These are phyloP conservation scores for Moelleriella libera DNA, from an alignment of 2,329 filamentous ascomycete genomes.

Conservation along the genomic window DNA sequence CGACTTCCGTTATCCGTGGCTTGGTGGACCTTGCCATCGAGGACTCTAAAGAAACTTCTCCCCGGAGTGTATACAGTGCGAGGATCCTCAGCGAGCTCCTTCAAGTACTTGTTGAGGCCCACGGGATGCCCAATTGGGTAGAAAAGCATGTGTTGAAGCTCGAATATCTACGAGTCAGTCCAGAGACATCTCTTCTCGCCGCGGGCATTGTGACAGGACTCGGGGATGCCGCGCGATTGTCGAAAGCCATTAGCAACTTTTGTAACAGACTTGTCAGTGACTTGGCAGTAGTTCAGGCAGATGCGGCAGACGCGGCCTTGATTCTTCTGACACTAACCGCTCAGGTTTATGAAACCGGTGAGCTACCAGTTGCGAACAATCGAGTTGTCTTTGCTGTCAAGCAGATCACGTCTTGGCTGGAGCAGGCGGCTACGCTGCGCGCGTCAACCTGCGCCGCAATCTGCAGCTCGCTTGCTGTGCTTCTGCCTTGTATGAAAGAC, in stretches of 20 bases:
- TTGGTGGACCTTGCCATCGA: slow-evolving; percentile 30
- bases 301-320: slow-evolving; percentile 31
- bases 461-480: slow-evolving; percentile 39
- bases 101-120: slow-evolving; percentile 27
- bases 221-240: slow-evolving; percentile 32
- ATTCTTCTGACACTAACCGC: slow-evolving; percentile 40
- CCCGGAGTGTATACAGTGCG: slow-evolving; percentile 36
- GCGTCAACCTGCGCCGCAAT: slow-evolving; percentile 32
- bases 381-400: slow-evolving; percentile 72
- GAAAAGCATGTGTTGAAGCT: slow-evolving; percentile 33
- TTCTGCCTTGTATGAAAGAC: slow-evolving; percentile 63
- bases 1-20: slow-evolving; percentile 22
- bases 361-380: slow-evolving; percentile 46
- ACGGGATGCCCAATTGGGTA: slow-evolving; percentile 27
- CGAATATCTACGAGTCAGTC: slow-evolving; percentile 30
- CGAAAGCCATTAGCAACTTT: slow-evolving; percentile 34
- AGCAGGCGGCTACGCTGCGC: slow-evolving; percentile 30
- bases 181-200: slow-evolving; percentile 31
- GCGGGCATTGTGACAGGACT: slow-evolving; percentile 37
- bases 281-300: slow-evolving; percentile 25
- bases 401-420: slow-evolving; percentile 60
- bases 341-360: slow-evolving; percentile 33
- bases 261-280: slow-evolving; percentile 49
- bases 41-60: slow-evolving; percentile 24
- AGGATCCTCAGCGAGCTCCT: slow-evolving; percentile 36